These are phyloP conservation scores for Anacardium occidentale DNA, from an alignment of 345 rosid species.

Conservation along the genomic window DNA sequence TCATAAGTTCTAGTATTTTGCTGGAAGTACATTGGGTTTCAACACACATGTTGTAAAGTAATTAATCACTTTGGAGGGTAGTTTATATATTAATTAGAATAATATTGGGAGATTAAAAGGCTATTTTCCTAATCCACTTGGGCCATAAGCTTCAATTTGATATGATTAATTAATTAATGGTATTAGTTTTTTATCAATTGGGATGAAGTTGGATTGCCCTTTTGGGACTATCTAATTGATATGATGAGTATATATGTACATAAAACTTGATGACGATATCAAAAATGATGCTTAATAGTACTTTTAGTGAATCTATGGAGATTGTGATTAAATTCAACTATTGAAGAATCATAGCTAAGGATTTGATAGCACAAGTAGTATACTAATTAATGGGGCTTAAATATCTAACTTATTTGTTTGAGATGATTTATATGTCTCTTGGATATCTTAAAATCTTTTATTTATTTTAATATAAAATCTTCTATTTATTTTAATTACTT, in stretches of 20 bases:
- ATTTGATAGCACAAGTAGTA: not conserved
- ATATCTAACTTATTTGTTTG: not conserved
- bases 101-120: slow-evolving; percentile 1
- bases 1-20: no score
- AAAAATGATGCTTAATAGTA: not conserved
- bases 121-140: slow-evolving; percentile 26
- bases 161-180: slow-evolving; percentile 9
- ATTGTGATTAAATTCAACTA: not conserved
- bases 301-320: not conserved
- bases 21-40: no score
- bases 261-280: slow-evolving; percentile 1
- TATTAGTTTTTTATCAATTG: slow-evolving; percentile 14
- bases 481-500: no score
- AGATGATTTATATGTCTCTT: not conserved
- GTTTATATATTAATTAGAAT: slow-evolving; percentile 9
- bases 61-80: not conserved
- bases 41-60: slow-evolving; percentile 24
- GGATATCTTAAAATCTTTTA: not conserved
- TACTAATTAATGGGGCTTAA: no score
- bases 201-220: slow-evolving; percentile 18
- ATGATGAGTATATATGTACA: not conserved
- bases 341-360: not conserved
- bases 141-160: slow-evolving; percentile 27
- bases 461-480: no score
- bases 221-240: slow-evolving; percentile 2